These are phyloP conservation scores for Takashimella tepidaria DNA, from an alignment of 1,284 basidiomycete genomes.

Conservation along the genomic window DNA sequence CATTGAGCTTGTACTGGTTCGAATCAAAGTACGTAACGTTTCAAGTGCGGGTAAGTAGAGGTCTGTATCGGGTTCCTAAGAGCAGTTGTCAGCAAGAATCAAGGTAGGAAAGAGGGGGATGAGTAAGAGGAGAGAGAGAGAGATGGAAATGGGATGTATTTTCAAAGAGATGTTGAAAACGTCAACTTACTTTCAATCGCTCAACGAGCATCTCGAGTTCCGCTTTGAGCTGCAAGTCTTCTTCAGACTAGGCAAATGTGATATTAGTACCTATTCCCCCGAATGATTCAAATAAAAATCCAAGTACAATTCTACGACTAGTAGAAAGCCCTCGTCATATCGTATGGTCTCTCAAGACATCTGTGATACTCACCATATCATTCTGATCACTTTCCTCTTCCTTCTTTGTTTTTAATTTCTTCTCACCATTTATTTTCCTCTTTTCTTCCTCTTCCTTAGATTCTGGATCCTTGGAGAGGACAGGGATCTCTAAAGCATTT, in stretches of 20 bases:
- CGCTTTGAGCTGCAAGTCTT: constrained; percentile 87
- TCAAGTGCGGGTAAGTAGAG: constrained; percentile 90
- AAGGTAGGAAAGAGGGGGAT: too few relatives aligned
- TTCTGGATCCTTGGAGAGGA: constrained; percentile 49
- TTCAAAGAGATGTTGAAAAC: background rate
- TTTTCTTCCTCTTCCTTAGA: constrained; percentile 47
- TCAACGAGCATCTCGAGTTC: constrained; percentile 98
- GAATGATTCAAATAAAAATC: background rate
- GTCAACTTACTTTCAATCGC: constrained; percentile 67
- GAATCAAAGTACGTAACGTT: constrained; percentile 85
- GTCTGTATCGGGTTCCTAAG: constrained; percentile 75
- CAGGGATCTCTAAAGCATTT: constrained; percentile 41
- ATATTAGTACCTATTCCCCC: constrained; percentile 7
- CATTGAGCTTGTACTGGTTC: constrained; percentile 98
- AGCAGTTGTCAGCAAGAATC: constrained; percentile 12
- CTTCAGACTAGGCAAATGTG: constrained; percentile 82
- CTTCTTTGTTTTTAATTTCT: constrained; percentile 52
- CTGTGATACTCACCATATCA: background rate
- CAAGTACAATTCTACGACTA: background rate
- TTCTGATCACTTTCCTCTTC: background rate
- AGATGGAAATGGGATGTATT: background rate
- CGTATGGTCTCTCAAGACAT: too few relatives aligned
- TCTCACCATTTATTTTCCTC: constrained; percentile 36
- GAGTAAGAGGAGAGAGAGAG: too few relatives aligned
- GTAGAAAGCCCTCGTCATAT: background rate